Conservation (phyloP, 2,329 filamentous ascomycete genomes). For the Pochonia chlamydosporia region DNA sequence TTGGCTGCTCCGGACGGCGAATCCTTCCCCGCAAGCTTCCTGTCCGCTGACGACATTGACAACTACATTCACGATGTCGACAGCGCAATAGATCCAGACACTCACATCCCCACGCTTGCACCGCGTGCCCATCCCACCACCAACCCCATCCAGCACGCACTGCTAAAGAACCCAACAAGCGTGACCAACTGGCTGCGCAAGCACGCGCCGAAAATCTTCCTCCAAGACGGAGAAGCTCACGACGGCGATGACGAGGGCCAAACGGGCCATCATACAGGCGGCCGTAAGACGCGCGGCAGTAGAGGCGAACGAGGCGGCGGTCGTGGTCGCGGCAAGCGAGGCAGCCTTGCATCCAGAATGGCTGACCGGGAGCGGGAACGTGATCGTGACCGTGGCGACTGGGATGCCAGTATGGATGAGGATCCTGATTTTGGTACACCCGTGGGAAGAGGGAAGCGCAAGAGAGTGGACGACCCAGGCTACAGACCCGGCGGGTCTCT, state of each 20-base stretch:
- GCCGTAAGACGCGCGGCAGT: constrained; percentile 24
- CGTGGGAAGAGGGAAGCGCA: constrained; percentile 36
- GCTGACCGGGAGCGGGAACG: constrained; percentile 5
- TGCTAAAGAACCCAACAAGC: constrained; percentile 70
- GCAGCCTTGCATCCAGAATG: constrained; percentile 16
- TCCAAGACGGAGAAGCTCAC: constrained; percentile 58
- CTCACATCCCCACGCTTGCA: constrained; percentile 44
- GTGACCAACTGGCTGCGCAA: constrained; percentile 94
- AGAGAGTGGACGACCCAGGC: constrained; percentile 54
- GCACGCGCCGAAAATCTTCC: constrained; percentile 76
- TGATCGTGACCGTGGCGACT: constrained; percentile 19
- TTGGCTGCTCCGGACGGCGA: constrained; percentile 45
- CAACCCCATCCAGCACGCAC: constrained; percentile 31
- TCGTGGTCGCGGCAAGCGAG: constrained; percentile 30
- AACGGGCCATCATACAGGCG: constrained; percentile 19
- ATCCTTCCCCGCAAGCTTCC: constrained; percentile 56
- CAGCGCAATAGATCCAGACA: constrained; percentile 35
- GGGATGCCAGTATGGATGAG: constrained; percentile 35
- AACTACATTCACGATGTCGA: constrained; percentile 67
- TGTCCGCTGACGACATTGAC: constrained; percentile 65
- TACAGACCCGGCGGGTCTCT: constrained; percentile 54
- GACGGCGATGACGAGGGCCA: constrained; percentile 34
- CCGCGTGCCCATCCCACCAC: constrained; percentile 37
- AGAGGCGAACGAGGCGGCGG: constrained; percentile 25
- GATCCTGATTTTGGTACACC: constrained; percentile 27